Evolutionary conservation across 306 rosid species (phyloP), one percentile per base, ranked within the genome.

Genomic region (Hippophae rhamnoides): DNA sequence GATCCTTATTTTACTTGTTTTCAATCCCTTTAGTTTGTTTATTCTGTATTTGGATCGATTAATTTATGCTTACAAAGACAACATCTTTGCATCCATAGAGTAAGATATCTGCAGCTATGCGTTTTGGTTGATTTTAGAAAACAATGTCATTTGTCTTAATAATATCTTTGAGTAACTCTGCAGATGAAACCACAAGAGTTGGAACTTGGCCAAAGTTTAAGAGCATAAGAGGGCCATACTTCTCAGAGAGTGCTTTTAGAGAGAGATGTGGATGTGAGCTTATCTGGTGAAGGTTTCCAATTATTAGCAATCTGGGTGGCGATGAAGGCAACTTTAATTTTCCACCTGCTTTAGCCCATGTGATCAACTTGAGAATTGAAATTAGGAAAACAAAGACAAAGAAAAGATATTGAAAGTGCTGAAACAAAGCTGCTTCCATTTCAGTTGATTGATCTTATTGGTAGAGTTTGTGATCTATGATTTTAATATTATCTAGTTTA

Each of bases 221-320:
- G 6, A 63, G 47, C 77, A 74, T 74, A 3, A 74, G 53, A 47
- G 75, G 74, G 38, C 85, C 85, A 31, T 74, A 59, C 6, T 72
- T 77, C 0, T 43, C 40, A 1, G 85, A 66, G 2, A 79, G 76
- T 0, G 31, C 54, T 0, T n/a, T n/a, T n/a, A n/a, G n/a, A n/a
- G n/a, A n/a, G n/a, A n/a, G n/a, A n/a, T n/a, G 77, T 13, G 79
- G 76, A 4, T 59, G 52, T 10, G 69, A 52, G 14, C 89, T 74
- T 8, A 80, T 14, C 38, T 74, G 77, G 47, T 79, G 79, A 7
- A 74, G 77, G 57, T 83, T 76, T 12, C 83, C 84, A 6, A 75
- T 77, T 0, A 72, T 8, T 0, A 81, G 80, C 6, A 80, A 60
- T 27, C 56, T 66, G 13, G 80, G 67, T 12, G 80, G 86, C 3